Evolutionary conservation across 1,284 basidiomycete genomes (phyloP).

Genomic region (Porodaedalea pini): DNA sequence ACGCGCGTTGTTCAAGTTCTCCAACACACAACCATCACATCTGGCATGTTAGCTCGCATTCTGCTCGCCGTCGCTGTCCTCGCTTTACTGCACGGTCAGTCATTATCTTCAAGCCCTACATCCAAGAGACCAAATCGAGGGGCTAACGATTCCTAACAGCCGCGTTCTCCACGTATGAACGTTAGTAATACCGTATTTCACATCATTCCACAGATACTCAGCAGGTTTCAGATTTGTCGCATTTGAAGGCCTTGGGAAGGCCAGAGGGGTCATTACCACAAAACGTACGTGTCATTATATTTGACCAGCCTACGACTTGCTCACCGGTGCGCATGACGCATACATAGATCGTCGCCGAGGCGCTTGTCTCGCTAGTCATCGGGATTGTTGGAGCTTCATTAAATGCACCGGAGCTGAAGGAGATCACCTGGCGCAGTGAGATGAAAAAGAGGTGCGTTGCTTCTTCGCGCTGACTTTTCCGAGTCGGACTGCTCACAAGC

Average conservation of each 20-base stretch:
- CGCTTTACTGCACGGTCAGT: conserved; percentile 49
- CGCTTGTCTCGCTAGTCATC: conserved; percentile 58
- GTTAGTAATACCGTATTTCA: conserved; percentile 38
- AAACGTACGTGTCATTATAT: conserved; percentile 44
- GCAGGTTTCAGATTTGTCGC: conserved; percentile 55
- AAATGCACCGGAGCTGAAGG: conserved; percentile 65
- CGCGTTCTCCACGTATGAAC: conserved; percentile 59
- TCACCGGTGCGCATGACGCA: neutral
- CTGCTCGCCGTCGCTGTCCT: conserved; percentile 44
- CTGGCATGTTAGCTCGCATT: conserved; percentile 41
- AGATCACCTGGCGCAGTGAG: conserved; percentile 87
- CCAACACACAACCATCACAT: neutral
- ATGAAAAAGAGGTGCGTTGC: conserved; percentile 69
- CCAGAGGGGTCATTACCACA: conserved; percentile 62
- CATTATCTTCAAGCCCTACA: neutral
- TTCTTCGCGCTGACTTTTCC: neutral
- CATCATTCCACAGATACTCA: neutral
- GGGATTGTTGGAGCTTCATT: conserved; percentile 70
- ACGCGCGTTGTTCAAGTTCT: neutral
- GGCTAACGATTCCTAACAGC: conserved; percentile 30
- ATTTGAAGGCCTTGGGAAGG: conserved; percentile 66
- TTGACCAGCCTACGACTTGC: neutral
- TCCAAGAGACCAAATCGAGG: neutral
- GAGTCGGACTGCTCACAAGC: neutral
- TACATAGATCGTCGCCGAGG: conserved; percentile 68